Evolutionary conservation across 768 basidiomycete genomes (phyloP), one percentile per base, ranked within the genome.

Genomic region (Rhodosporidiobolus odoratus): DNA sequence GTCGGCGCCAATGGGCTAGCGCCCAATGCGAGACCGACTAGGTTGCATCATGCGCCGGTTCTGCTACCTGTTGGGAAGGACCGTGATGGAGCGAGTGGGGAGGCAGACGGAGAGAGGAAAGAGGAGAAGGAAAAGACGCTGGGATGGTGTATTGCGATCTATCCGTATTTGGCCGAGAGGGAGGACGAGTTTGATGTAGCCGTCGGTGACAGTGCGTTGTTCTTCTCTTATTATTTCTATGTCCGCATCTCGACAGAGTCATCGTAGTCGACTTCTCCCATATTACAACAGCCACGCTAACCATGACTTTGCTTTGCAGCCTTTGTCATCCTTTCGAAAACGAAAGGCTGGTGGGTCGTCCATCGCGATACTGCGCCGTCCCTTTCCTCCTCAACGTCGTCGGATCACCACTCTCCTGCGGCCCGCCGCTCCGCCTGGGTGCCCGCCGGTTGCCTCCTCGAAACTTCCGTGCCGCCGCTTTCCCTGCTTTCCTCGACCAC

Each of bases 341-440:
- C 93, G n/a, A 88, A 94, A 65, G 95, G 96, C 1, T 99, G 96
- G 96, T 99, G 95, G 92, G 90, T 97, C 41, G 96, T 98, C 7
- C 94, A 98, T 78, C 87, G 90, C 41, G 96, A 99, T 79, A 84
- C 87, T 5, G 91, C 92, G 16, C 79, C 87, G 89, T 89, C 23
- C 5, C 37, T 58, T 1, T 45, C 54, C 16, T 62, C 69, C 7
- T 65, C 69, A 8, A 89, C 87, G 60, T 87, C 91, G 1, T 91
- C 87, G 1, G 69, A 65, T 8, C 58, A n/a, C n/a, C n/a, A 57
- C 34, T 57, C 48, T 1, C 48, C 87, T 23, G 91, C 92, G 71
- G 83, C 87, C 35, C 82, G 84, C 52, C 89, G 89, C 78, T 92
- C 93, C 77, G 92, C 93, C 64, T 98, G 95, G 95, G 94, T 99